Percentiles rank a stretch among this genome's conserved stretches.
Conservation (phyloP, 2,329 filamentous ascomycete species). For the Calonectria henricotiae region DNA sequence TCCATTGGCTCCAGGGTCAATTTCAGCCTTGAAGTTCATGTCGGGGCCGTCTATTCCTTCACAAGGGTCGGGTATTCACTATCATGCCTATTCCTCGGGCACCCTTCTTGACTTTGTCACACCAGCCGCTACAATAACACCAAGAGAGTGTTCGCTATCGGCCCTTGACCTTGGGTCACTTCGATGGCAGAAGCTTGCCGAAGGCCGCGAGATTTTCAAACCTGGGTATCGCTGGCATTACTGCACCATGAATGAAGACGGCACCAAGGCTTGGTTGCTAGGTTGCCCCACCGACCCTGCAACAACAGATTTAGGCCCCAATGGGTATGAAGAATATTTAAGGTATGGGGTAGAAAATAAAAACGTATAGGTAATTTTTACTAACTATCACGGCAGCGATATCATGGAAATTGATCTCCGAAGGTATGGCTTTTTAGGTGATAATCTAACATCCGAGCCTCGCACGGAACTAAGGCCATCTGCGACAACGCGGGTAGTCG, state of each 20-base stretch:
- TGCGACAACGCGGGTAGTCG: conserved; percentile 64
- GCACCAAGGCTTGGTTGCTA: conserved; percentile 97
- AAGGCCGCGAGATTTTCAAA: conserved; percentile 94
- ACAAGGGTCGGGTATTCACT: conserved; percentile 93
- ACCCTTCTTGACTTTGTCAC: conserved; percentile 95
- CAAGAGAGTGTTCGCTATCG: conserved; percentile 91
- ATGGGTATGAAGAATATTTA: conserved; percentile 89
- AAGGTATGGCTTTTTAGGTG: conserved; percentile 91
- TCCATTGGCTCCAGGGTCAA: conserved; percentile 88
- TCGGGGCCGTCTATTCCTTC: conserved; percentile 86
- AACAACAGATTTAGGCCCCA: conserved; percentile 76
- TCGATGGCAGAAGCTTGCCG: conserved; percentile 95
- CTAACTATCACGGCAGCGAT: conserved; percentile 71
- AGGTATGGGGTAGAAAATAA: conserved; percentile 61
- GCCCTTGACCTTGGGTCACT: conserved; percentile 89
- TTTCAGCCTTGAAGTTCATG: conserved; percentile 91
- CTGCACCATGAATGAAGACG: conserved; percentile 94
- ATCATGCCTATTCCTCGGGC: conserved; percentile 94
- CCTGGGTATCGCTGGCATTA: conserved; percentile 98
- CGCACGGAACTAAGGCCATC: conserved; percentile 67
- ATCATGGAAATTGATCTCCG: conserved; percentile 95
- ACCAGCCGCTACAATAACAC: conserved; percentile 88
- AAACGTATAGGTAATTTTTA: background rate
- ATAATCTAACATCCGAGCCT: conserved; percentile 75
- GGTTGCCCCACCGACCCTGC: conserved; percentile 86